Evolutionary conservation across 1,284 basidiomycete genomes (phyloP), one percentile per base, ranked within the genome.

Genomic region (Ustanciosporium gigantosporum): DNA sequence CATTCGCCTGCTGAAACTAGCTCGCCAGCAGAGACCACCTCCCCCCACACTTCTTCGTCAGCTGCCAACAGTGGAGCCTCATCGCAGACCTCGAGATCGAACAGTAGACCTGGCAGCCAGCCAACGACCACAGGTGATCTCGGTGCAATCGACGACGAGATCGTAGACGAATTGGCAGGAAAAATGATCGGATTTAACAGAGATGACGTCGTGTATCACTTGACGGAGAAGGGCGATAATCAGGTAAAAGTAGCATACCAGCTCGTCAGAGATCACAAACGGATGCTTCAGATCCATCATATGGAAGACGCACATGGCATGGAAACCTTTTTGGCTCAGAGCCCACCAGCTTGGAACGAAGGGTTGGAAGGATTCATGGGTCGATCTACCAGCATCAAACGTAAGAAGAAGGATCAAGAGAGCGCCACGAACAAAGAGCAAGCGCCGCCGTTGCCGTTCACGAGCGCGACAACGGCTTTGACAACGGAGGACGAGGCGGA

Each of bases 201-300:
- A 76, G 87, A 89, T 2, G 89, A 92, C 66, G 84, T 97, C 5
- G 90, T 89, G 87, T 86, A 88, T 49, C 88, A 87, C 68, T 79
- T 97, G 51, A 82, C 87, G 66, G 81, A 87, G 58, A 87, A 91
- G 36, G 89, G 91, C 48, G 92, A 94, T 32, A 95, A 96, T 74
- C 89, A 91, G 50, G 88, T 97, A 76, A 94, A 96, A 79, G 92
- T 98, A 15, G 93, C 94, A 0, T 98, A 97, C 78, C 87, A 94
- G 84, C 82, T 97, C 2, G 82, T 95, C 44, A 82, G 91, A 43
- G 94, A 97, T 76, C 92, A 94, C 80, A 84, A 87, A 68, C 82
- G 91, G 34, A 84, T 89, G 53, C 85, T 91, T n/a, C 86, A 87
- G 76, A 89, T 89, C 77, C 51, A 58, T 31, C 67, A 60, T 36